Conservation (phyloP, 176 grass and related monocot species). For the Musa itinerans region DNA sequence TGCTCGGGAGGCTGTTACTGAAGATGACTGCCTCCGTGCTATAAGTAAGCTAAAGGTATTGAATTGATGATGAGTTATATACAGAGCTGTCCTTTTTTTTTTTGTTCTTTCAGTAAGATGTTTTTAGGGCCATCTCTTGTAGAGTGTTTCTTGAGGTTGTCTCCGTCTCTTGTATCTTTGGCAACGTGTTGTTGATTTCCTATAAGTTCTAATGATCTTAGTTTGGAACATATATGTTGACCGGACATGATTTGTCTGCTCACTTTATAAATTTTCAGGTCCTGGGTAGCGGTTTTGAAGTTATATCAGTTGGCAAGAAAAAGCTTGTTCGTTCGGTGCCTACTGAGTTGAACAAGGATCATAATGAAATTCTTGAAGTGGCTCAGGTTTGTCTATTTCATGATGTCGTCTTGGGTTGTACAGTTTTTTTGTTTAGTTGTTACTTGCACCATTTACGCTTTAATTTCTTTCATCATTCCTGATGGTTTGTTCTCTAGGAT, state of each 20-base stretch:
- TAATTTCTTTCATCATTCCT: too few species aligned
- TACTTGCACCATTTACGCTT: too few species aligned
- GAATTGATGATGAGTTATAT: constrained; percentile 11
- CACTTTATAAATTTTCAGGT: constrained; percentile 46
- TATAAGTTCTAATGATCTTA: neutral
- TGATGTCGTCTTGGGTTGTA: too few species aligned
- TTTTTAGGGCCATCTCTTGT: too few species aligned
- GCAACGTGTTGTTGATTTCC: neutral
- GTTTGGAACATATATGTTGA: neutral
- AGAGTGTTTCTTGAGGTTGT: neutral
- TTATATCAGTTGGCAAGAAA: constrained; percentile 78
- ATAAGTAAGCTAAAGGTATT: constrained; percentile 94
- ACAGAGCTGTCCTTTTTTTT: neutral
- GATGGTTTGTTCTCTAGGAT: too few species aligned
- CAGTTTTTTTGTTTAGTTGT: too few species aligned
- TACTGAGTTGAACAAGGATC: constrained; percentile 94
- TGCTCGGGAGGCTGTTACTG: constrained; percentile 54
- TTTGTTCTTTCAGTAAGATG: too few species aligned
- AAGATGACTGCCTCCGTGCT: constrained; percentile 92
- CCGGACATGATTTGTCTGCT: constrained; percentile 1
- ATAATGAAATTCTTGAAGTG: constrained; percentile 92
- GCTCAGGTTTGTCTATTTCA: constrained; percentile 61
- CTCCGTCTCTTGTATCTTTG: neutral
- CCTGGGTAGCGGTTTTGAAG: constrained; percentile 96
- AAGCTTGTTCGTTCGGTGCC: constrained; percentile 86